A percentile compares a stretch with the other conserved stretches of the same genome.
phyloP scores from a whole-genome alignment of 2,329 filamentous ascomycete species.

The Aspergillus cejpii region DNA sequence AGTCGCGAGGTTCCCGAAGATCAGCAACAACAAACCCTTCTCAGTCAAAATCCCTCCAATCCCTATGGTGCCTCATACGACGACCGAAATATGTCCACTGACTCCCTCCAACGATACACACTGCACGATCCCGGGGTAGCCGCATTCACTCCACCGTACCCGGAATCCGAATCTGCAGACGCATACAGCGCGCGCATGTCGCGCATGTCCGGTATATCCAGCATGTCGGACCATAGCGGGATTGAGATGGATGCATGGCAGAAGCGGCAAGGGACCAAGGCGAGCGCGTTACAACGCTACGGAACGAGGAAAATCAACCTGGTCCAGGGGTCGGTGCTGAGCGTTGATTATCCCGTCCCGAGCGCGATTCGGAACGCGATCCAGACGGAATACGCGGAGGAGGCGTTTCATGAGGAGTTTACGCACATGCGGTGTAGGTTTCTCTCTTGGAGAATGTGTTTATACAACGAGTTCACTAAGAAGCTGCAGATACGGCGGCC shows the following conservation, averaged over 20 bases:
- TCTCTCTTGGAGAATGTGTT: slow-evolving; percentile 1
- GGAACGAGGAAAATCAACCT: slow-evolving; percentile 97
- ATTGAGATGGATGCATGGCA: slow-evolving; percentile 57
- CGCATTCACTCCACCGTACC: slow-evolving; percentile 48
- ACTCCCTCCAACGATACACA: slow-evolving; percentile 29
- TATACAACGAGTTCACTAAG: not conserved
- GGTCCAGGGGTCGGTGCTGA: slow-evolving; percentile 90
- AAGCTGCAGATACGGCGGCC: slow-evolving; percentile 67
- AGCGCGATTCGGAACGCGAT: slow-evolving; percentile 96
- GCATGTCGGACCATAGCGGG: slow-evolving; percentile 44
- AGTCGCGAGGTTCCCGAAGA: slow-evolving; percentile 10
- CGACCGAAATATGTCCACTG: slow-evolving; percentile 39
- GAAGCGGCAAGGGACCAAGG: slow-evolving; percentile 64
- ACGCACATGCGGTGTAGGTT: slow-evolving; percentile 80
- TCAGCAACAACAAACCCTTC: slow-evolving; percentile 22
- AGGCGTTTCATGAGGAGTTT: slow-evolving; percentile 82
- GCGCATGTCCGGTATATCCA: too few relatives aligned
- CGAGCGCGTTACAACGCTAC: slow-evolving; percentile 65
- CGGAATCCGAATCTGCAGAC: slow-evolving; percentile 51
- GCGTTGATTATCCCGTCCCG: slow-evolving; percentile 93
- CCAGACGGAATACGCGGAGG: slow-evolving; percentile 84
- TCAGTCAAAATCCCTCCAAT: slow-evolving; percentile 34
- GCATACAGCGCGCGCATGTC: slow-evolving; percentile 43
- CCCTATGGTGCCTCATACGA: slow-evolving; percentile 44
- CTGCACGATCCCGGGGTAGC: slow-evolving; percentile 47